A percentile compares a stretch with the other conserved stretches of the same genome.
Conservation (phyloP, 495 filamentous ascomycete genomes). For the Chaetomidium leptoderma region DNA sequence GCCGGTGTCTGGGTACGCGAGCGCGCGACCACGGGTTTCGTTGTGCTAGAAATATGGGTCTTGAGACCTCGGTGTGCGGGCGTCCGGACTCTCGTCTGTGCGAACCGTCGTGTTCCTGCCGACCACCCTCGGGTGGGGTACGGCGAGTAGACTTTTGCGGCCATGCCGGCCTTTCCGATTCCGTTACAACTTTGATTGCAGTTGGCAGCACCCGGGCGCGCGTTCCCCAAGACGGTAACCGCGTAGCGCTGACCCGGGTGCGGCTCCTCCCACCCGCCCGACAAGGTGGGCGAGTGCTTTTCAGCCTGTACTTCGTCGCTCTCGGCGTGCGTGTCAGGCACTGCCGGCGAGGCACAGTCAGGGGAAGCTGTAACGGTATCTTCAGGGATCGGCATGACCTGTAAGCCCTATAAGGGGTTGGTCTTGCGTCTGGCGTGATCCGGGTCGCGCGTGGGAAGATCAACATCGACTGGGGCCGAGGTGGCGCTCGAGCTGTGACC, state of each 20-base stretch:
- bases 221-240: conserved; percentile 30
- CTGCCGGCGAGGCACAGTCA: conserved; percentile 12
- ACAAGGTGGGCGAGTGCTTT: conserved; percentile 17
- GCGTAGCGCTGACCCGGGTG: conserved; percentile 43
- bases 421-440: conserved; percentile 31
- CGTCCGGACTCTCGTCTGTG: conserved; percentile 28
- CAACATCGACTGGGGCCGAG: conserved; percentile 27
- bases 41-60: conserved; percentile 40
- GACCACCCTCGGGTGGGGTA: conserved; percentile 21
- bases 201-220: conserved; percentile 28
- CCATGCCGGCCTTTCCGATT: conserved; percentile 46
- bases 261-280: conserved; percentile 43
- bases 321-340: conserved; percentile 20
- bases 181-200: conserved; percentile 31
- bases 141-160: conserved; percentile 47
- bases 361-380: conserved; percentile 31
- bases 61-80: conserved; percentile 33
- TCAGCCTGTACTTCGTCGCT: conserved; percentile 17
- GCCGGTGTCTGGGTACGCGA: background rate
- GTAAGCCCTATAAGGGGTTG: conserved; percentile 49
- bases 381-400: conserved; percentile 49
- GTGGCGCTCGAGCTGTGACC: conserved; percentile 38
- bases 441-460: conserved; percentile 28
- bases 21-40: conserved; percentile 18
- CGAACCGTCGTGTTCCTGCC: conserved; percentile 26